Evolutionary conservation across 2,329 filamentous ascomycete species (phyloP).

Genomic region (Chrysoporthe austroafricana): DNA sequence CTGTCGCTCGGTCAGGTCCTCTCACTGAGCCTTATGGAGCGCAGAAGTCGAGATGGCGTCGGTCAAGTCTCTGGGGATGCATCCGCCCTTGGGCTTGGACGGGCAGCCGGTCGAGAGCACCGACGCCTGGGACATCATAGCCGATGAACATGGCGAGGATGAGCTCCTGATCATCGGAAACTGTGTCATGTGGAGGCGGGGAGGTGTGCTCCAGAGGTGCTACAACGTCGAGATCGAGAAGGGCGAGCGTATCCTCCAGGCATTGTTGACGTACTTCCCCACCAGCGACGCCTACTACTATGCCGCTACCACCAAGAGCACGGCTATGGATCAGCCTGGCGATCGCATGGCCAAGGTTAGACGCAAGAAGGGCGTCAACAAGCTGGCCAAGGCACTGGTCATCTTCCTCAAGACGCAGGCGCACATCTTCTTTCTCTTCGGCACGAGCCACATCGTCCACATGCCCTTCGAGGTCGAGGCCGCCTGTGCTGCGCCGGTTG

Average conservation of each 20-base stretch:
- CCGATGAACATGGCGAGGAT: conserved; percentile 62
- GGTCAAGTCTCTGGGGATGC: conserved; percentile 87
- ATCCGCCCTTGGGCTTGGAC: conserved; percentile 63
- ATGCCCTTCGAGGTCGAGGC: conserved; percentile 93
- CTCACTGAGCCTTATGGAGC: conserved; percentile 32
- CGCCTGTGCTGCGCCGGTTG: conserved; percentile 79
- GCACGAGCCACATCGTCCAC: conserved; percentile 86
- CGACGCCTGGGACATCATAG: conserved; percentile 75
- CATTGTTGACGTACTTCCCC: conserved; percentile 82
- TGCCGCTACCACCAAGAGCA: conserved; percentile 33
- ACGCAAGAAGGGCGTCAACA: conserved; percentile 26
- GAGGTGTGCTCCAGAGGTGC: conserved; percentile 79
- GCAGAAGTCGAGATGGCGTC: conserved; percentile 71
- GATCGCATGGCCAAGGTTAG: conserved; percentile 13
- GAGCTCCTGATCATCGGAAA: conserved; percentile 77
- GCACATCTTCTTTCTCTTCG: conserved; percentile 89
- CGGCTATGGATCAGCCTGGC: conserved; percentile 20
- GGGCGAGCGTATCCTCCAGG: conserved; percentile 77
- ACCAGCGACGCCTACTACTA: conserved; percentile 44
- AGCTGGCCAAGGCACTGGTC: conserved; percentile 72
- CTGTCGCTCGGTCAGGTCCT: not conserved
- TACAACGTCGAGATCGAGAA: conserved; percentile 88
- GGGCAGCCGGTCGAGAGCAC: conserved; percentile 20
- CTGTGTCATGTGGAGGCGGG: conserved; percentile 87
- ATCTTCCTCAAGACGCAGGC: conserved; percentile 92